Conservation (phyloP, 108 stramenopile species). For the Nitzschia sp. region DNA sequence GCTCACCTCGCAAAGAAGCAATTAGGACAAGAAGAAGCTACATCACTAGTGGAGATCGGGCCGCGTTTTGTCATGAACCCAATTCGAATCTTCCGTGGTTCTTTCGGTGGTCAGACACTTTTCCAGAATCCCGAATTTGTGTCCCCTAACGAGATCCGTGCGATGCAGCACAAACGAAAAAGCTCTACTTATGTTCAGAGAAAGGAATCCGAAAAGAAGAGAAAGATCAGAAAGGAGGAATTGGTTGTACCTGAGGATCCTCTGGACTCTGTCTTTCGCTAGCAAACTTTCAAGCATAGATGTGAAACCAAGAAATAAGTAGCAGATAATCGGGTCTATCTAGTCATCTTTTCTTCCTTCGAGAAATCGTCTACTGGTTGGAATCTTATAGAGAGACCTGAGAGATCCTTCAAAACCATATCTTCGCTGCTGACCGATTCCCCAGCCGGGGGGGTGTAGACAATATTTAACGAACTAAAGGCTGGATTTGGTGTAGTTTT, state of each 20-base stretch:
- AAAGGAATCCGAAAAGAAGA: slow-evolving; percentile 75
- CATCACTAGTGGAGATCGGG: slow-evolving; percentile 97
- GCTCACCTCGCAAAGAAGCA: slow-evolving; percentile 76
- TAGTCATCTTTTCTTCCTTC: slow-evolving; percentile 50
- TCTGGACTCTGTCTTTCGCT: slow-evolving; percentile 76
- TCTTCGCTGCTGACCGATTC: not conserved
- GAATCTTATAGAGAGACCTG: slow-evolving; percentile 56
- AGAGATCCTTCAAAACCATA: slow-evolving; percentile 57
- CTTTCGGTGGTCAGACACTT: slow-evolving; percentile 97
- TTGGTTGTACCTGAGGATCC: slow-evolving; percentile 83
- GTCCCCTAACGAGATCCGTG: slow-evolving; percentile 90
- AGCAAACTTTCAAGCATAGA: not conserved
- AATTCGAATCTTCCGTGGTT: slow-evolving; percentile 95
- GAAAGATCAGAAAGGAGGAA: slow-evolving; percentile 76
- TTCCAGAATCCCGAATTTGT: slow-evolving; percentile 92
- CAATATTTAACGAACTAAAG: slow-evolving; percentile 65
- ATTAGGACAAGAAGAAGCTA: slow-evolving; percentile 66
- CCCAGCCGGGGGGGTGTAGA: slow-evolving; percentile 59
- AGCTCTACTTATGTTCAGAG: slow-evolving; percentile 76
- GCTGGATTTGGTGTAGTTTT: slow-evolving; percentile 57
- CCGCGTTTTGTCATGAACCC: slow-evolving; percentile 98
- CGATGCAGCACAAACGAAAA: slow-evolving; percentile 70
- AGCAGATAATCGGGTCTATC: slow-evolving; percentile 12
- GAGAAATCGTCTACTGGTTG: slow-evolving; percentile 44
- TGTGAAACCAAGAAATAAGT: not conserved